Evolutionary conservation across 108 stramenopile genomes (phyloP), one percentile per base, ranked within the genome.

Genomic region (Schizochytrium sp.): DNA sequence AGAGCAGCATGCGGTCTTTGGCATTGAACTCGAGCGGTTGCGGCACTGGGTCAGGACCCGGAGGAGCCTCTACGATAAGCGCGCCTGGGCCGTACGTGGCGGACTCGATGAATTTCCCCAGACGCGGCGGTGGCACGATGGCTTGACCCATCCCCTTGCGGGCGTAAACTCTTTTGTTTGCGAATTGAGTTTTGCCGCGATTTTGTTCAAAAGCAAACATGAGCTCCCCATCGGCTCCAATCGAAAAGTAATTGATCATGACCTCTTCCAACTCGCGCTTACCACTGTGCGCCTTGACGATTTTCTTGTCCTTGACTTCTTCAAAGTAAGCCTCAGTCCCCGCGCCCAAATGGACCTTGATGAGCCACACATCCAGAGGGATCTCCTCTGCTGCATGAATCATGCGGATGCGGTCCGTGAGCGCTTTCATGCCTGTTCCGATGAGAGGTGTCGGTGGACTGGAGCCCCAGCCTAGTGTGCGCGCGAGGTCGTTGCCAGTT

Each of bases 231-330:
- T 83, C 76, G 23, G 76, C 76, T 8, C 76, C 76, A 53, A 83
- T 53, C 8, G 76, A 83, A 28, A 83, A 83, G 51, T 83, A 83
- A 45, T 83, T 83, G n/a, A 83, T 83, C 76, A 83, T 83, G 45
- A 53, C 76, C 28, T 83, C 48, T 25, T 47, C 45, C 19, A 83
- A 45, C 45, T 47, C 45, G 19, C 51, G 45, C 23, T 53, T 23
- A 45, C 76, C 76, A 8, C 48, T 12, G 76, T 83, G 76, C 19
- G 76, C 12, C 28, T 83, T 47, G 25, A 83, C 76, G 2, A 83
- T 45, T 23, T 83, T 83, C 12, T 53, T 47, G 51, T 83, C 51
- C 51, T 83, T 83, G 23, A 83, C 76, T 53, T 83, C 76, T 34
- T 83, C 76, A 83, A 83, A 83, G 25, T 1, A 53, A 6, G 76